Evolutionary conservation across 768 basidiomycete genomes (phyloP), one percentile per base, ranked within the genome.

Genomic region (Dentipellis fragilis): DNA sequence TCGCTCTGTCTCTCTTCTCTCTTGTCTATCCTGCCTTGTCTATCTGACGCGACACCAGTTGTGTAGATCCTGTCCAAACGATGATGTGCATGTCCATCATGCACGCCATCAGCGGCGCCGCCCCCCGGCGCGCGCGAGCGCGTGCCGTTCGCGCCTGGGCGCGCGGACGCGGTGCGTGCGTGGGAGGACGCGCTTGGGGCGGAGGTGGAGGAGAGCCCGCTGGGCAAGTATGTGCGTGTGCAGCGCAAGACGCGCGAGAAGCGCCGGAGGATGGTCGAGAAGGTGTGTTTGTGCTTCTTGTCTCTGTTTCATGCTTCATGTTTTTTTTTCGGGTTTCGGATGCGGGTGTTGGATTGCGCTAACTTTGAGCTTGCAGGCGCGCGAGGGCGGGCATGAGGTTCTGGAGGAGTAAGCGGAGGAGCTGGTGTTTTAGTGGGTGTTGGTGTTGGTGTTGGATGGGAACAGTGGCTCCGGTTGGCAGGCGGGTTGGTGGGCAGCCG

Each of bases 241-340:
- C 85, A 87, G 70, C 77, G 78, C 62, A 96, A 93, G 75, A 75
- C 81, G 17, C 75, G 93, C 68, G 88, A 88, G 63, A 87, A 85
- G 68, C 76, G 81, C 55, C 77, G 77, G 62, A 77, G 78, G 61
- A 68, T 91, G 47, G 69, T 88, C 47, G 85, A 88, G 66, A 92
- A 91, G 85, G 89, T 85, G 58, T 38, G 68, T 57, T 23, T 37
- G 40, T 39, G 14, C 8, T 19, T 14, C 16, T 19, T 42, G 40
- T 14, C 7, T 16, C 14, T n/a, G 42, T 53, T 29, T 29, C 29
- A 34, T 49, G 48, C 58, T 36, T 49, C 1, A 46, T 54, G 11
- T 23, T 50, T 3, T 23, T 0, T 34, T 56, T n/a, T n/a, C n/a
- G n/a, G n/a, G n/a, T n/a, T n/a, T n/a, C n/a, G n/a, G n/a, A n/a